Evolutionary conservation across 1,139 yeast genomes (phyloP), one percentile per base, ranked within the genome.

Genomic region (Yamadazyma kanchanaburiensis): DNA sequence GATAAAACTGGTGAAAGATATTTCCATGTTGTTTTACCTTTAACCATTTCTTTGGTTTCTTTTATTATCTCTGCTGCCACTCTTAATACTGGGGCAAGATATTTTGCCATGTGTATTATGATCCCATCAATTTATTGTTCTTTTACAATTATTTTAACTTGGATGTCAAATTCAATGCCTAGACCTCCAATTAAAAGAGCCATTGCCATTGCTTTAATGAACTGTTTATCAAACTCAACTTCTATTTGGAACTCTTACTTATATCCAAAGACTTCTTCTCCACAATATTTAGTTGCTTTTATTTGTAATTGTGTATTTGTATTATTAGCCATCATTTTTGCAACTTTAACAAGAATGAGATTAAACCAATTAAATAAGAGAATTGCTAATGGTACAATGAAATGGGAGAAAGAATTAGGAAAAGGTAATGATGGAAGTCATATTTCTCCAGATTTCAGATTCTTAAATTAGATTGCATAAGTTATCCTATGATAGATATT

Each of bases 21-120:
- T 47, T 70, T 60, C 53, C 81, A 76, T 40, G 70, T 71, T 23
- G 55, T 63, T 3, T 38, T 55, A 9, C 80, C 81, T 12, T 50
- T 75, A 32, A 25, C 57, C 4, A 36, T 71, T 5, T 54, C 80
- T 0, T 49, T 75, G 40, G 45, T 62, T 4, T 64, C 80, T 0
- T 76, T 74, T 43, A 67, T 76, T 33, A 74, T 76, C 24, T 64
- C 78, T 1, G 77, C 71, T 9, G 55, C 80, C 2, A 71, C 80
- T 1, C 53, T 70, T 34, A 72, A 74, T 43, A 70, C 74, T 2
- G 81, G 75, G 5, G 80, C 80, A 3, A 58, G 82, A 37, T 76
- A 76, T 42, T 73, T 74, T 38, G 71, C 80, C 25, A 76, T 76
- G 80, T 71, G 78, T 50, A 56, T 76, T 33, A 73, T 76, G 78